Base-by-base conservation (phyloP, 1,139 yeast species). In the Debaryomyces coudertii region DNA sequence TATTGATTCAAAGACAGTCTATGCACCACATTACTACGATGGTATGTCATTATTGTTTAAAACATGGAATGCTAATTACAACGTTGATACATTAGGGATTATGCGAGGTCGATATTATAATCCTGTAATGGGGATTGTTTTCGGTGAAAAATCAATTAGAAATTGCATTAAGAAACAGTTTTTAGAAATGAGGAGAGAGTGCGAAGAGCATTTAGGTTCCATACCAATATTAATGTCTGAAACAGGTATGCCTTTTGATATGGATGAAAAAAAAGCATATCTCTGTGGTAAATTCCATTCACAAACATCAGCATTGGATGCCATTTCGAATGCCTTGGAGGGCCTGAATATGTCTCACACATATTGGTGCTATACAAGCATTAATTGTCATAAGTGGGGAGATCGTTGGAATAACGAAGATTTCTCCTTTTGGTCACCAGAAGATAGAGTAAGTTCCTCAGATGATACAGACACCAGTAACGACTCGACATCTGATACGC, bases 161-260 rank as follows among this genome's bases (percentile, higher is more conserved):
- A 85, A 81, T 49, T 86, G 90, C 49, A 68, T 92, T 42, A 74
- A 77, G 43, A 78, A 71, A 36, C 98, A 92, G 63, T 74, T 92
- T 47, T 55, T 62, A 16, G 85, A 79, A 49, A 77, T 92, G 68
- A 79, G 76, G 49, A 61, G 64, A 23, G 97, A 92, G 60, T 83
- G 90, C 11, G 63, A 67, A 15, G 73, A 73, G 2, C 62, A 74
- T 38, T 64, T 89, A 48, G 96, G 96, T 1, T 43, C 58, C 1
- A 69, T 87, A 8, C 96, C 96, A 0, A 79, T 87, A 6, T 68
- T 92, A 35, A 82, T 93, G 75, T 83, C 96, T 1, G 99, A 92
- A 65, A 90, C 93, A n/a, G 99, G 99, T 2, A 88, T 92, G 85
- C 98, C 99, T 2, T 90, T 85, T 63, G 97, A 93, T 63, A 87